Base-by-base conservation (phyloP, 2,329 filamentous ascomycete genomes). In the Monosporascus sp. region DNA sequence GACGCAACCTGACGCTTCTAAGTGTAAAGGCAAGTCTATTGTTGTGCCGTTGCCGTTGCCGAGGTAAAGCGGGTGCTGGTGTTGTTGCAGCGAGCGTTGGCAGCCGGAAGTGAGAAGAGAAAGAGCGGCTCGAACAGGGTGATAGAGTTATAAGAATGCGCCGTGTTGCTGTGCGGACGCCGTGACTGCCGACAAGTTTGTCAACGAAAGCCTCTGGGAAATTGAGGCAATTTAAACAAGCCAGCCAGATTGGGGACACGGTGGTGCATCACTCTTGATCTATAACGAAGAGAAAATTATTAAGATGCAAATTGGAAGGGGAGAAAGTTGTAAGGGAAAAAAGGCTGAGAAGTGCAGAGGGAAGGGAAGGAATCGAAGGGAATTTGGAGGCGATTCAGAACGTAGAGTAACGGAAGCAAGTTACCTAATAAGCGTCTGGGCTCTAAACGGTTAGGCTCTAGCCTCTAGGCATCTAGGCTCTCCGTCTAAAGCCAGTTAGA, bases 301-400 rank as follows among this genome's bases (percentile, higher is more conserved):
- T 62, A 67, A 69, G 61, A 63, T 56, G 55, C 49, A 56, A 54
- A 56, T 57, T 56, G 58, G 59, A 59, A 59, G 60, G 59, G 57
- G 54, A 40, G 45, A 53, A 54, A 51, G 51, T 46, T 55, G 48
- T 58, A 63, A 64, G 61, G 56, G 65, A 69, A 69, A 65, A 64
- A 71, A 70, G 69, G 66, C 65, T 63, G 63, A 64, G 61, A 60
- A 65, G 63, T 59, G 58, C 64, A 65, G 61, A 63, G 64, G 59
- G 60, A 62, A 62, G 68, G 59, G 60, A 60, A 68, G 70, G 70
- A 65, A 67, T 65, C 65, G 64, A 64, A 70, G 63, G 60, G 61
- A 58, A 61, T 57, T 56, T 59, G 57, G 51, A 52, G 51, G 56
- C 53, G 56, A 53, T 48, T 26, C 26, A 50, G 51, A 41, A 48